Base-by-base conservation (phyloP, 495 filamentous ascomycete species). In the Elasticomyces elasticus region DNA sequence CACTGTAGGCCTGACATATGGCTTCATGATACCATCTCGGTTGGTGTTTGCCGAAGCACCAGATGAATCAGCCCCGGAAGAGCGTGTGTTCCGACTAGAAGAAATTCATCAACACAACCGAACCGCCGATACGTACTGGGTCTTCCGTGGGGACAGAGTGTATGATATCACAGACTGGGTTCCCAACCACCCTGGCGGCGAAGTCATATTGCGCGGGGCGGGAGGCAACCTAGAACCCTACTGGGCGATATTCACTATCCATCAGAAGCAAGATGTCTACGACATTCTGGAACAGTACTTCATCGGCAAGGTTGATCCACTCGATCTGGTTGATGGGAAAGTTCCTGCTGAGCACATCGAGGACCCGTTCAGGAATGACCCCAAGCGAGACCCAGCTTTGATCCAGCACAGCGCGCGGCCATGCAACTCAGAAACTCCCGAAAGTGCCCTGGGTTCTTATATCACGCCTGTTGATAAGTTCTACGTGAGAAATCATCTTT, bases 401-500 rank as follows among this genome's bases (percentile, higher is more conserved):
- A 64, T 69, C 19, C 65, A 67, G 13, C 73, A 73, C 26, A 79
- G 68, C 23, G 46, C 58, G n/a, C 72, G 74, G 52, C 79, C 79
- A 7, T 72, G 76, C 49, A 82, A 81, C 58, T 77, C 78, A 0
- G 79, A 82, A 54, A 78, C 76, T 0, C 77, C 77, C 2, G 70
- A 51, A 19, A 44, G 23, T 30, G 27, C 51, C 13, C 56, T 62
- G 24, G 23, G 23, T 20, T 13, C 52, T 19, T 79, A 80, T 64
- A 62, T 74, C 40, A 84, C 81, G 5, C 76, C 75, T 0, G 75
- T 71, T 17, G 62, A 68, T 9, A 54, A 78, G 5, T 81, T 81
- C 61, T 84, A 82, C 58, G 74, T 84, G 1, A 71, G 81, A 2
- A 79, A 80, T 56, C 81, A 84, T 65, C 75, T 81, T 65, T 76